Evolutionary conservation across 2,329 filamentous ascomycete genomes (phyloP).

Genomic region (Fusarium sambucinum): DNA sequence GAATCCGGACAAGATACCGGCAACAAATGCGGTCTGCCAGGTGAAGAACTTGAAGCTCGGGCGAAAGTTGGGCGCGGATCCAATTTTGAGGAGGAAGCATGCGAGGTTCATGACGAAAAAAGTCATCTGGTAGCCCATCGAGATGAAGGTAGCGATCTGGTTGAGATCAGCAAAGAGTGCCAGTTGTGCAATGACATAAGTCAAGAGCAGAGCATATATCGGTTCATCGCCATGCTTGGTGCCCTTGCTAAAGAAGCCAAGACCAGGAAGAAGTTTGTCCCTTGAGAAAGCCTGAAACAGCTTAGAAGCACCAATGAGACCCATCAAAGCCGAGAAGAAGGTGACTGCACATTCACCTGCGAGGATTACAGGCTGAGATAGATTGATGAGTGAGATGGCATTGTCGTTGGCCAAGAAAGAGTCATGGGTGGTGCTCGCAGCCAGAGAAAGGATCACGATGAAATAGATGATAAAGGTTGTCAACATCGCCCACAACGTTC

Average conservation of each 20-base stretch:
- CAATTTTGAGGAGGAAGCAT: constrained; percentile 87
- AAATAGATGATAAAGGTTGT: constrained; percentile 83
- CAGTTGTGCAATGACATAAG: constrained; percentile 79
- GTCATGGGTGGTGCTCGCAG: constrained; percentile 77
- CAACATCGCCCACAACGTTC: constrained; percentile 82
- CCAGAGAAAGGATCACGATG: constrained; percentile 82
- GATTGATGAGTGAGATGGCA: constrained; percentile 82
- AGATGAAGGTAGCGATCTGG: constrained; percentile 88
- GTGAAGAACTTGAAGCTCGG: constrained; percentile 92
- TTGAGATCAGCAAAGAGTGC: constrained; percentile 88
- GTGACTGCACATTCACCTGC: constrained; percentile 85
- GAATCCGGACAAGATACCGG: constrained; percentile 78
- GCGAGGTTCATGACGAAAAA: constrained; percentile 90
- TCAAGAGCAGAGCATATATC: constrained; percentile 79
- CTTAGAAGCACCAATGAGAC: constrained; percentile 86
- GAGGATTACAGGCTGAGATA: constrained; percentile 79
- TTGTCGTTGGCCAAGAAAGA: constrained; percentile 82
- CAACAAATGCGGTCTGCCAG: constrained; percentile 82
- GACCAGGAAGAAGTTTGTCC: constrained; percentile 81
- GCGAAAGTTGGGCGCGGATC: constrained; percentile 88
- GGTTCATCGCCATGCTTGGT: constrained; percentile 80
- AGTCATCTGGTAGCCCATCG: constrained; percentile 94
- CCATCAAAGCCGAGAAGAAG: constrained; percentile 89
- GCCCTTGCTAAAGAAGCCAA: constrained; percentile 79
- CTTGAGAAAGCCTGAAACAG: constrained; percentile 84